A percentile compares a stretch with the other conserved stretches of the same genome.
Evolutionary conservation across 805 yeast genomes (phyloP).

Genomic region (Osmozyma mogii): DNA sequence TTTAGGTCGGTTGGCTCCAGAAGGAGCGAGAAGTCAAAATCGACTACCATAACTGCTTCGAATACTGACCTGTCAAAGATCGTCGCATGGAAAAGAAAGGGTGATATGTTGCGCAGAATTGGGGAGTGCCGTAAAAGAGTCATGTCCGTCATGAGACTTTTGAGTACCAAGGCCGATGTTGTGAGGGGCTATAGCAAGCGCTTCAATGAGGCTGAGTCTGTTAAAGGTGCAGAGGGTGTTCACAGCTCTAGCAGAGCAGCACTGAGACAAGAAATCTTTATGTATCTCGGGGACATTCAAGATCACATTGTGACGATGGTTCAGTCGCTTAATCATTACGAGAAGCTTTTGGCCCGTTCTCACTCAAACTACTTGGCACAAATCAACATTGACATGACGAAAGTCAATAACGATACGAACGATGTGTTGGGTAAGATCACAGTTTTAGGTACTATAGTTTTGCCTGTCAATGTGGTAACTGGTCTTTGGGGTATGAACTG

Average conservation of each 20-base stretch:
- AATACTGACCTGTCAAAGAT: conserved; percentile 43
- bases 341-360: conserved; percentile 86
- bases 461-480: conserved; percentile 91
- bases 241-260: conserved; percentile 54
- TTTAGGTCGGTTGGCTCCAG: conserved; percentile 7
- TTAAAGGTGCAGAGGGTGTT: no score
- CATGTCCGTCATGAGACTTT: conserved; percentile 76
- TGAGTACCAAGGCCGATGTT: conserved; percentile 96
- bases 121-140: conserved; percentile 95
- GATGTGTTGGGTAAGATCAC: conserved; percentile 93
- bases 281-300: conserved; percentile 95
- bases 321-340: conserved; percentile 89
- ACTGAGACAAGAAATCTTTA: conserved; percentile 69
- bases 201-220: conserved; percentile 56
- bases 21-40: conserved; percentile 2
- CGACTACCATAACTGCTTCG: conserved; percentile 13
- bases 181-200: conserved; percentile 91
- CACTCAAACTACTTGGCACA: conserved; percentile 96
- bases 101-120: conserved; percentile 89
- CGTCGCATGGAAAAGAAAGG: conserved; percentile 75
- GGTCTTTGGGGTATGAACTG: conserved; percentile 99
- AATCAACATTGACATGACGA: conserved; percentile 95
- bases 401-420: conserved; percentile 93
- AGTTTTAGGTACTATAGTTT: conserved; percentile 85
- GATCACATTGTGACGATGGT: conserved; percentile 98